Evolutionary conservation across 2,329 filamentous ascomycete genomes (phyloP).

Genomic region (Fusarium gaditjirri): DNA sequence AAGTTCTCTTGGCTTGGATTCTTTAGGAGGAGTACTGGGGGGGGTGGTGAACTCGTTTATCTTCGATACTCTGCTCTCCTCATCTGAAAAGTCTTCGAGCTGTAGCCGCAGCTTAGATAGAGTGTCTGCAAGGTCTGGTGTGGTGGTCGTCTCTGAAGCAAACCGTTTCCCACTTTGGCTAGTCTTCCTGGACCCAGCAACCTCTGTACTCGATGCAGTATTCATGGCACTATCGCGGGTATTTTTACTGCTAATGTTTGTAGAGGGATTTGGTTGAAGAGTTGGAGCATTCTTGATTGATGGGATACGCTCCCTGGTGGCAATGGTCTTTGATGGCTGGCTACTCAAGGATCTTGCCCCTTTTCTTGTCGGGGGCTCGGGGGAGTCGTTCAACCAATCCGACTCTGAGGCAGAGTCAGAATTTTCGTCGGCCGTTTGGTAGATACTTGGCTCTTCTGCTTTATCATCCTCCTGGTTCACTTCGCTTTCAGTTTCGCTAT

Average conservation of each 20-base stretch:
- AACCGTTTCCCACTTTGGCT: background rate
- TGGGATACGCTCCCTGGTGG: background rate
- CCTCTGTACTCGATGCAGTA: background rate
- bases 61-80: constrained; percentile 23
- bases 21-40: constrained; percentile 35
- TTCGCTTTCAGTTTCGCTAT: constrained; percentile 17
- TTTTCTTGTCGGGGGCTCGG: constrained; percentile 4
- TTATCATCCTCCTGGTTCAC: constrained; percentile 4
- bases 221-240: background rate
- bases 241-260: background rate
- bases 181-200: background rate
- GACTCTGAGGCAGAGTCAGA: constrained; percentile 34
- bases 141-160: constrained; percentile 9
- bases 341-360: background rate
- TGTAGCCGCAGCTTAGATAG: constrained; percentile 43
- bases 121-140: constrained; percentile 39
- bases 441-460: constrained; percentile 40
- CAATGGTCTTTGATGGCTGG: background rate
- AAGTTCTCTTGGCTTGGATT: constrained; percentile 33
- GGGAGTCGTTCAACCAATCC: constrained; percentile 29
- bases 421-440: constrained; percentile 39
- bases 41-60: constrained; percentile 34
- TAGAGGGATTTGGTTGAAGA: background rate
- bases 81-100: constrained; percentile 39
- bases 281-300: constrained; percentile 7